Evolutionary conservation across 164 flowering plant species (phyloP), one percentile per base, ranked within the genome.

Genomic region (Hamamelis virginiana): DNA sequence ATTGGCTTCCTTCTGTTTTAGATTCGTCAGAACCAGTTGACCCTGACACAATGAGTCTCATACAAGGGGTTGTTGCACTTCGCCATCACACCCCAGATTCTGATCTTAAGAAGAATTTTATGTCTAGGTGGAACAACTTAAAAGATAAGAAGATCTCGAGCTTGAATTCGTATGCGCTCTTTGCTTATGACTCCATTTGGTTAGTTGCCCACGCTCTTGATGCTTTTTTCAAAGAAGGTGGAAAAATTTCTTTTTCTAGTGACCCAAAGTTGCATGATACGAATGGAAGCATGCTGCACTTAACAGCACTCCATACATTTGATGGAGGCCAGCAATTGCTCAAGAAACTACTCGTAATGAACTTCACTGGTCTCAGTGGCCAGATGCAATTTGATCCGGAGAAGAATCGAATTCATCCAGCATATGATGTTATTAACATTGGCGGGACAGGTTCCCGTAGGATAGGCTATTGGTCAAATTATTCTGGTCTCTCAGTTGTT

Each of bases 151-250:
- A 62, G 50, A 73, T 50, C 47, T 70, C 80, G 10, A 67, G 82
- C 71, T 70, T 88, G 64, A 91, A 81, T 72, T 76, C 91, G 10
- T 90, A 88, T 75, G 90, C 86, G 1, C 75, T 85, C 1, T 92
- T 87, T 80, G 98, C 98, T 27, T 94, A 94, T 84, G 98, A 94
- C 74, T 75, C 98, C 15, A 86, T 94, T 59, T 92, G 92, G 97
- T 71, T 90, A 66, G 82, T 81, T 72, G 94, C 98, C 26, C 87
- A 27, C 73, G 91, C 98, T 38, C 85, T 94, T 65, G 88, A 92
- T 62, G 67, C 65, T 5, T 85, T 82, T 63, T 70, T 94, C 28
- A 75, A 62, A 23, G 84, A 82, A 62, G 92, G 91, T 57, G 89
- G 86, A 43, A 79, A 71, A 5, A 65, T 88, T 16, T 74, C 92